Conservation (phyloP, 495 filamentous ascomycete genomes). For the Cladorrhinum samala region DNA sequence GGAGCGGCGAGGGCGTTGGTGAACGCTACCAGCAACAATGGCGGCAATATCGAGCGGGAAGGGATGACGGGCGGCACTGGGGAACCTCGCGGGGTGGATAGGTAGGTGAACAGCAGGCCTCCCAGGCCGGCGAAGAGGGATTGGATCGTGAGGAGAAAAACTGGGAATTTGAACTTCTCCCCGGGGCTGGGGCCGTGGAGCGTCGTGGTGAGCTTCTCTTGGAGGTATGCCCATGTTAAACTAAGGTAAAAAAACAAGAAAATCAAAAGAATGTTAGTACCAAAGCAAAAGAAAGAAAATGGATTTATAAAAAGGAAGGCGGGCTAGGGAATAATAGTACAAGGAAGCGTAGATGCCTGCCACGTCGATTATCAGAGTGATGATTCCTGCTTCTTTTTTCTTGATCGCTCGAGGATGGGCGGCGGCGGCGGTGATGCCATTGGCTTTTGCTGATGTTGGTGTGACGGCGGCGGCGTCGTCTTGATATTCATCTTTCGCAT, state of each 20-base stretch:
- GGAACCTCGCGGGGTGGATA: conserved; percentile 49
- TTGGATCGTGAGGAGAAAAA: conserved; percentile 95
- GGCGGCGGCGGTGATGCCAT: not conserved
- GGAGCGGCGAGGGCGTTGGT: conserved; percentile 84
- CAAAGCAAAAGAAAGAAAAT: conserved; percentile 11
- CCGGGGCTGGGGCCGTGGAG: conserved; percentile 58
- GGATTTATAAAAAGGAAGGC: not conserved
- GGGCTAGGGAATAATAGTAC: no score
- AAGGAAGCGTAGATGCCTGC: conserved; percentile 94
- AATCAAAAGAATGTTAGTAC: no score
- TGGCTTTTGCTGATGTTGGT: conserved; percentile 29
- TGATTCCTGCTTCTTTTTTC: conserved; percentile 47
- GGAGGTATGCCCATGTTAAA: conserved; percentile 89
- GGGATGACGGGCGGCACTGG: conserved; percentile 68
- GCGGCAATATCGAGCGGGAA: conserved; percentile 59
- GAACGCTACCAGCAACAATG: conserved; percentile 79
- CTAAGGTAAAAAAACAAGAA: no score
- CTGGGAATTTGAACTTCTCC: conserved; percentile 81
- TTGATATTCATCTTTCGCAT: conserved; percentile 41
- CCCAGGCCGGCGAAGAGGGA: conserved; percentile 79
- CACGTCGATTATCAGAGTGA: conserved; percentile 79
- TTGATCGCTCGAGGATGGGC: conserved; percentile 34
- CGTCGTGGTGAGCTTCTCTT: conserved; percentile 97
- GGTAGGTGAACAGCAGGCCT: conserved; percentile 73
- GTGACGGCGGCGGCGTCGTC: conserved; percentile 23